Evolutionary conservation across 2,329 filamentous ascomycete species (phyloP), one percentile per base, ranked within the genome.

Genomic region (Alternaria alternata): DNA sequence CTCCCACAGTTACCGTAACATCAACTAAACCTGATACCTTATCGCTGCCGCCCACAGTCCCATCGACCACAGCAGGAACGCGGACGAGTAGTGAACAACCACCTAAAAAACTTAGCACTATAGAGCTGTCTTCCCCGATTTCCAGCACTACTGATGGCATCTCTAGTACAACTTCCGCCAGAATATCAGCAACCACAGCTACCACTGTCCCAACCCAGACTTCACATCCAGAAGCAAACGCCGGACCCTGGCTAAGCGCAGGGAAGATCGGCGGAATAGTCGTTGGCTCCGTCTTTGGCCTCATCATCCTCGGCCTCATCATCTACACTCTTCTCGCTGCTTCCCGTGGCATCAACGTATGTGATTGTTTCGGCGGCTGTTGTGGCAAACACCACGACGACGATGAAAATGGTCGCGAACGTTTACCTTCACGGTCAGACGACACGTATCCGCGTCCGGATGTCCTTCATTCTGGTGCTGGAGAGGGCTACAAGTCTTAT

Each of bases 321-420:
- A 12, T 30, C 16, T 57, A 57, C 36, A 38, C 41, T 39, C 28
- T 57, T 3, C 44, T 32, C 18, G 54, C 59, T 12, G 38, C 24
- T n/a, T 49, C 38, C 16, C 59, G 54, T 1, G 59, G 48, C 20
- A 44, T 61, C 42, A 61, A 61, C 36, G 59, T 61, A 12, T 61
- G 59, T 30, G 18, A 61, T 22, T 61, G 59, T n/a, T 61, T 53
- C 20, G 54, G 54, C 26, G 28, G 42, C 4, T 43, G 43, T 18
- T 46, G 26, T 3, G 34, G 46, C 5, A 56, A 51, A 42, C 34
- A 26, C 20, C 12, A 42, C 2, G 30, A 48, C n/a, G n/a, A 47
- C 14, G 36, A 56, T 5, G 44, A 41, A 22, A 18, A 30, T 4
- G 16, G 44, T 3, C 26, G 20, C 2, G 16, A 22, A 3, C 46